Conservation (phyloP, 2,329 filamentous ascomycete genomes). For the Cyanodermella asteris region DNA sequence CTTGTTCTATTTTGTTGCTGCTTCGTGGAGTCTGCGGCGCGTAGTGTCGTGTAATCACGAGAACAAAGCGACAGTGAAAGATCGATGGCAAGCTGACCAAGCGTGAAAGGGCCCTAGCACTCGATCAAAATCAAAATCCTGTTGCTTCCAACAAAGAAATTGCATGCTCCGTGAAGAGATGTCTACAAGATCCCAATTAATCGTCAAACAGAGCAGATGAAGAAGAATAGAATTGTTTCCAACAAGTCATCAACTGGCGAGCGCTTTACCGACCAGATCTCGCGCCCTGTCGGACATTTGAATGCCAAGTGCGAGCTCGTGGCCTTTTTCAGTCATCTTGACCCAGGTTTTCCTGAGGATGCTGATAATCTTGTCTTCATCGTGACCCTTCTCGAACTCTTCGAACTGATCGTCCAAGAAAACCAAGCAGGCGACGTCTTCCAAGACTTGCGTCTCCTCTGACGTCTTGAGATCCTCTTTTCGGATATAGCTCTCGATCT, state of each 20-base stretch:
- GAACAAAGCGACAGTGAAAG: no score
- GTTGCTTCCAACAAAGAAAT: no score
- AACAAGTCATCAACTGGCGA: conserved; percentile 18
- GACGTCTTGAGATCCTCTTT: conserved; percentile 51
- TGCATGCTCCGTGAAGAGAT: no score
- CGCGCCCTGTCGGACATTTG: conserved; percentile 40
- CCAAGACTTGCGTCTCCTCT: conserved; percentile 50
- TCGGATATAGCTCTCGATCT: conserved; percentile 49
- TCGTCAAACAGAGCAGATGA: no score
- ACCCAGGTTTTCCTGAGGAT: conserved; percentile 55
- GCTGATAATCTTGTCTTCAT: conserved; percentile 54
- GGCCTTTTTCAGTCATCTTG: conserved; percentile 47
- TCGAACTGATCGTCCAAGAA: conserved; percentile 78
- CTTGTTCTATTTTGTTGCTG: conserved; percentile 2
- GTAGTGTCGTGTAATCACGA: no score
- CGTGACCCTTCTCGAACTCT: conserved; percentile 48
- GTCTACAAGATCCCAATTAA: no score
- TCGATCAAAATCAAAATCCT: no score
- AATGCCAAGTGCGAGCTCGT: conserved; percentile 43
- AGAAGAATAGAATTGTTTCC: no score
- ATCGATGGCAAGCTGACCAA: conserved; percentile 3
- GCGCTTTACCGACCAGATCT: conserved; percentile 39
- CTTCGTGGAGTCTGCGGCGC: no score
- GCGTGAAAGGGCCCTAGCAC: no score
- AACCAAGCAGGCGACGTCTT: conserved; percentile 71